A percentile compares a stretch with the other conserved stretches of the same genome.
Conservation (phyloP, 106 monocot species). For the Triglochin maritima region DNA sequence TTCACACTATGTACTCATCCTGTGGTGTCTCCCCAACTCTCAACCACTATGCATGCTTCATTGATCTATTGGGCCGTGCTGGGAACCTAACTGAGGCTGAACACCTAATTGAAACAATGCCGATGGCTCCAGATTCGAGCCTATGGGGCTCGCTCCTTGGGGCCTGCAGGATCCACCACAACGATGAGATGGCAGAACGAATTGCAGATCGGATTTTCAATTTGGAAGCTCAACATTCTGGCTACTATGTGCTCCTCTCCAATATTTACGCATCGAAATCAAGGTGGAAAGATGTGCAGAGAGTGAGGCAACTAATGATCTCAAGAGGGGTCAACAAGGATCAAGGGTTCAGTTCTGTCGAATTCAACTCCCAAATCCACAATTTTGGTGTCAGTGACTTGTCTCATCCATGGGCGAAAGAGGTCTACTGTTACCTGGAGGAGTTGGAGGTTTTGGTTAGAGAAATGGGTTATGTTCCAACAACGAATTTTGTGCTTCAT, state of each 20-base stretch:
- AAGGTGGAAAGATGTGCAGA: slow-evolving; percentile 63
- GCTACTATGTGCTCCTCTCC: slow-evolving; percentile 62
- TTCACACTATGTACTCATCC: slow-evolving; percentile 24
- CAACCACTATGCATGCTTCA: slow-evolving; percentile 51
- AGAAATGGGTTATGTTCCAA: slow-evolving; percentile 44
- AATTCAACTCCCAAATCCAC: slow-evolving; percentile 29
- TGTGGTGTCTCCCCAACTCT: slow-evolving; percentile 28
- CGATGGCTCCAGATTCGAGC: slow-evolving; percentile 34
- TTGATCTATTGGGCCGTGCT: slow-evolving; percentile 57
- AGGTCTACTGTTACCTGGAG: slow-evolving; percentile 33
- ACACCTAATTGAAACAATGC: slow-evolving; percentile 37
- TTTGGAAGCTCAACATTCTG: slow-evolving; percentile 24
- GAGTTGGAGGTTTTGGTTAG: slow-evolving; percentile 24
- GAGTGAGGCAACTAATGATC: slow-evolving; percentile 38
- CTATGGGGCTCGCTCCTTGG: slow-evolving; percentile 54
- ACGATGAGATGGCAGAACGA: slow-evolving; percentile 39
- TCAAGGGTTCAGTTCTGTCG: slow-evolving; percentile 49
- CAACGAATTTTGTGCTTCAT: slow-evolving; percentile 42
- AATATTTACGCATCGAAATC: slow-evolving; percentile 59
- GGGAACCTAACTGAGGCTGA: slow-evolving; percentile 46
- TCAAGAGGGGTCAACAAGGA: slow-evolving; percentile 32
- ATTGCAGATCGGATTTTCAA: slow-evolving; percentile 37
- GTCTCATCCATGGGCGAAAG: slow-evolving; percentile 32
- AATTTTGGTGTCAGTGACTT: slow-evolving; percentile 42
- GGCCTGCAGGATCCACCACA: slow-evolving; percentile 37